Base-by-base conservation (phyloP, 352 stramenopile species). In the Bremia lactucae region DNA sequence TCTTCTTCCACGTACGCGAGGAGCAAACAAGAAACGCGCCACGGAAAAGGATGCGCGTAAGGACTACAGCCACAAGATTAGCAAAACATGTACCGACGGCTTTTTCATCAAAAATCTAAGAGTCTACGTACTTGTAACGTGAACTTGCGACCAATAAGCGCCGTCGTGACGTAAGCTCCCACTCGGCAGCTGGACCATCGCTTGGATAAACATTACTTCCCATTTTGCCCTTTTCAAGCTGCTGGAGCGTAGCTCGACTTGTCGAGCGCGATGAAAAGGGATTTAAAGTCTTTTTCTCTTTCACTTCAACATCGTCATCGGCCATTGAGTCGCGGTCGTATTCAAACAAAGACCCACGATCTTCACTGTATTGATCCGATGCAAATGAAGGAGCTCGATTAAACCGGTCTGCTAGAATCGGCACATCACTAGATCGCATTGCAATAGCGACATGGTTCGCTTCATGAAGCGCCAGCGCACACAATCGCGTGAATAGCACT, bases 1-100 rank as follows among this genome's bases (percentile, higher is more conserved):
- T 87, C 77, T 67, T 89, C 77, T 42, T 89, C 77, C 4, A 87
- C 52, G 19, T 89, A 89, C 0, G 74, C 74, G 18, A 89, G 44
- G 7, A 89, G 51, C 16, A 89, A 42, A 23, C 74, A 85, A 14
- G 55, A 60, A 1, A 84, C 70, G 49, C 68, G 57, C 77, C 77
- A 89, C 0, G 74, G 64, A 36, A 73, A 86, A 28, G 77, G 74
- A 37, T 89, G 72, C 1, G 72, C 83, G 20, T 73, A 87, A 14
- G 65, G 74, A 22, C 77, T 87, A 25, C 33, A 41, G 59, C 29
- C 10, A 28, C 19, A 55, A 9, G 28, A 31, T 1, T 46, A 20
- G 28, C 21, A 9, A 20, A 15, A 39, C 23, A 44, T 48, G 46
- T n/a, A n/a, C n/a, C n/a, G n/a, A n/a, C n/a, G n/a, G n/a, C n/a